Percentiles rank a stretch among this genome's conserved stretches.
These are phyloP conservation scores for Gaultheria prostrata DNA, from an alignment of 148 eudicot genomes.

Conservation along the genomic window DNA sequence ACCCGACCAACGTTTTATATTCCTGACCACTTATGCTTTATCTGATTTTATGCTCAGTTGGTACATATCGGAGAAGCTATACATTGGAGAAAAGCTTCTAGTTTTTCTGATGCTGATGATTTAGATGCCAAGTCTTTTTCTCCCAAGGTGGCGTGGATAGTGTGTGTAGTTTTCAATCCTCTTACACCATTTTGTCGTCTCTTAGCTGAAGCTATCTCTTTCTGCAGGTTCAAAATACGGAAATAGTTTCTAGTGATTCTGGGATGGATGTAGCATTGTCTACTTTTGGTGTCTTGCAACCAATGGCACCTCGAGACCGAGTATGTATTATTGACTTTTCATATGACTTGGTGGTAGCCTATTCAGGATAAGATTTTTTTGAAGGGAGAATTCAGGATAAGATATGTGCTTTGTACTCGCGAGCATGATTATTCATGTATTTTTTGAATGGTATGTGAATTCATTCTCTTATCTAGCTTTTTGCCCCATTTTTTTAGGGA, in stretches of 20 bases:
- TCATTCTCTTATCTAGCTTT: slow-evolving; percentile 6
- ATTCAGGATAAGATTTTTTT: not conserved
- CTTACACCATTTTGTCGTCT: not conserved
- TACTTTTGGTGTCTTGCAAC: slow-evolving; percentile 21
- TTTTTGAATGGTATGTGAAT: not conserved
- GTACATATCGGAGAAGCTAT: slow-evolving; percentile 59
- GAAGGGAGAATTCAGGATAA: not conserved
- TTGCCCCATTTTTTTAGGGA: slow-evolving; percentile 23
- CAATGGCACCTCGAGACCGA: slow-evolving; percentile 20
- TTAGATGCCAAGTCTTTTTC: slow-evolving; percentile 51
- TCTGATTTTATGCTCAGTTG: slow-evolving; percentile 47
- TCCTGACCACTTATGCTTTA: not conserved
- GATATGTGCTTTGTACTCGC: not conserved
- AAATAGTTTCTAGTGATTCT: slow-evolving; percentile 34
- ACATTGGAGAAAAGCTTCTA: slow-evolving; percentile 46
- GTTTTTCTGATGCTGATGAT: slow-evolving; percentile 68
- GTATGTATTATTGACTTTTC: slow-evolving; percentile 26
- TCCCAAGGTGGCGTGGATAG: slow-evolving; percentile 45
- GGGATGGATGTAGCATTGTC: slow-evolving; percentile 29
- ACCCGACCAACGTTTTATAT: not conserved
- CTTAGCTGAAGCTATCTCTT: not conserved
- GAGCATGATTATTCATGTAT: not conserved
- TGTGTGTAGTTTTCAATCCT: not conserved
- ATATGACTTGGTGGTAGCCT: not conserved
- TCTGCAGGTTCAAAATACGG: slow-evolving; percentile 42